Evolutionary conservation across 73 alveolate species (phyloP).

Genomic region (Halteria grandinella): DNA sequence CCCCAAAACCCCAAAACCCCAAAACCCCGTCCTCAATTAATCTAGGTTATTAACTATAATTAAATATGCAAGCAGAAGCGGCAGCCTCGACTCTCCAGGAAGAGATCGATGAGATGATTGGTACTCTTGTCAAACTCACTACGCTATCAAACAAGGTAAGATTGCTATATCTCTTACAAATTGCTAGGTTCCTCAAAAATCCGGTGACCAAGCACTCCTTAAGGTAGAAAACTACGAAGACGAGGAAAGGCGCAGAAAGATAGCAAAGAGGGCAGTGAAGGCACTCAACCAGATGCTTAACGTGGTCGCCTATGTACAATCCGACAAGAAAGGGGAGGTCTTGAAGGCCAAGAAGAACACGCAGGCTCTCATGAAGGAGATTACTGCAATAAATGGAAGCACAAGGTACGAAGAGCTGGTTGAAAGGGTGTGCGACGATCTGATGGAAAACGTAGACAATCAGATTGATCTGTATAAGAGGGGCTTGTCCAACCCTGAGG

Average conservation of each 20-base stretch:
- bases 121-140: conserved; percentile 13
- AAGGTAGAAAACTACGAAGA: conserved; percentile 1
- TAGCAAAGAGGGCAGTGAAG: conserved; percentile 15
- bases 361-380: neutral
- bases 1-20: no score
- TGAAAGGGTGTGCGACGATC: conserved; percentile 66
- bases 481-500: conserved; percentile 61
- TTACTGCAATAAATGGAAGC: neutral
- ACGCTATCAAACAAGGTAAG: conserved; percentile 19
- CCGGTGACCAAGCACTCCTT: neutral
- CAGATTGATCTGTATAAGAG: conserved; percentile 67
- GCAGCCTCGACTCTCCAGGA: no score
- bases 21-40: no score
- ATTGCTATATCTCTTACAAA: neutral
- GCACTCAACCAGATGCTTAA: neutral
- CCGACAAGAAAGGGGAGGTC: conserved; percentile 1
- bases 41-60: no score
- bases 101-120: no score
- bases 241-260: neutral
- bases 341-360: neutral
- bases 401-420: conserved; percentile 17
- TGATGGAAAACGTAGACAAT: conserved; percentile 75
- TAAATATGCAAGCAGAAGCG: no score
- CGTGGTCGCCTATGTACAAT: neutral
- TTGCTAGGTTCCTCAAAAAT: neutral